phyloP scores from a whole-genome alignment of 352 stramenopile genomes.

The Globisporangium echinulatum region DNA sequence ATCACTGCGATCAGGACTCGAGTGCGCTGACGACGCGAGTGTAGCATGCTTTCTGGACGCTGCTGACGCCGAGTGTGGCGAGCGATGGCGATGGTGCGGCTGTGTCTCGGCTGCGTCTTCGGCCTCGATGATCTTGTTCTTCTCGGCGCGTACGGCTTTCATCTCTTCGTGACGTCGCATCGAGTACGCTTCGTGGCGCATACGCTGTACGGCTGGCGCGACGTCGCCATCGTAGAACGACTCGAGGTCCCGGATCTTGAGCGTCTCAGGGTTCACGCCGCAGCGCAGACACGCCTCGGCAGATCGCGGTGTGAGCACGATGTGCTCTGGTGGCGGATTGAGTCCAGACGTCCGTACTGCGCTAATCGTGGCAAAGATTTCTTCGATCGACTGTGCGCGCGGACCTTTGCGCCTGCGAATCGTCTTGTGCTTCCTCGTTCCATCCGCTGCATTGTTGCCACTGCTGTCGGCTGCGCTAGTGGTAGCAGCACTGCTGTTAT shows the following conservation, averaged over 20 bases:
- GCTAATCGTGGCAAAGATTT: slow-evolving; percentile 73
- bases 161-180: slow-evolving; percentile 89
- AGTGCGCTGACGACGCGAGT: slow-evolving; percentile 11
- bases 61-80: background rate
- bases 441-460: background rate
- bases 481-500: background rate
- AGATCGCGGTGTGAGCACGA: slow-evolving; percentile 84
- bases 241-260: slow-evolving; percentile 89
- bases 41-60: no score
- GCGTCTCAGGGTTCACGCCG: slow-evolving; percentile 89
- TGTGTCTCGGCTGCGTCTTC: slow-evolving; percentile 23
- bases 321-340: slow-evolving; percentile 62
- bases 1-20: slow-evolving; percentile 14
- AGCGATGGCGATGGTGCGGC: slow-evolving; percentile 10
- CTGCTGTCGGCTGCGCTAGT: background rate
- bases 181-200: slow-evolving; percentile 92
- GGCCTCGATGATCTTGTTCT: slow-evolving; percentile 56
- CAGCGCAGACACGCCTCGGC: slow-evolving; percentile 87
- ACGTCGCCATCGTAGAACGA: slow-evolving; percentile 86
- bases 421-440: slow-evolving; percentile 36
- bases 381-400: slow-evolving; percentile 62
- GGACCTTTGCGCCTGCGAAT: slow-evolving; percentile 55
- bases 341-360: slow-evolving; percentile 59
- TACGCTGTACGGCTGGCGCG: slow-evolving; percentile 80
- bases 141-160: slow-evolving; percentile 74